Evolutionary conservation across 1,284 basidiomycete species (phyloP), one percentile per base, ranked within the genome.

Genomic region (Apiotrichum laibachii): DNA sequence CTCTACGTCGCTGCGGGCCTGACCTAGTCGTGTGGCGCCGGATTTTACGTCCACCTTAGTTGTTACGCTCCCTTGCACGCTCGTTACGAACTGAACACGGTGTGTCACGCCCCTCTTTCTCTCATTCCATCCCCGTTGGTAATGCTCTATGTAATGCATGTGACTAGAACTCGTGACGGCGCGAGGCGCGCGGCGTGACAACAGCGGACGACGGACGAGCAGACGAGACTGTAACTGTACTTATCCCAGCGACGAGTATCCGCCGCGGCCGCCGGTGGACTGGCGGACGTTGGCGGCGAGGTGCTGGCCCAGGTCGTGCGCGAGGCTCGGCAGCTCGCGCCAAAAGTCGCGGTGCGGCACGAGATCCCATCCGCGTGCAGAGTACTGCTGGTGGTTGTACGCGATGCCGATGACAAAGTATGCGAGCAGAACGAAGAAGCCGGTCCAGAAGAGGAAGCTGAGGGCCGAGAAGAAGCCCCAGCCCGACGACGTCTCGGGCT

Each of bases 331-430:
- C 21, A 79, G 61, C 49, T 79, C 77, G 37, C 72, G 64, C 78
- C 78, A 80, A 64, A 80, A 80, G 58, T 78, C 76, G 40, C 76
- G 72, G 62, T 80, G 77, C 1, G 78, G 78, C 12, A 80, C 58
- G 5, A 78, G 71, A 50, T 80, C 78, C 71, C 73, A 72, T 5
- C 78, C 78, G 59, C 65, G 67, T 3, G 78, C 77, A 39, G 70
- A 72, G 64, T 80, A 80, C 52, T 76, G 74, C 49, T 78, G 76
- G 57, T 77, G 77, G 51, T 80, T 80, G 67, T 80, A 78, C 57
- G 73, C 72, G 45, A 75, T 74, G 31, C 78, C 78, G 34, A 77
- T 66, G n/a, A 62, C 72, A 57, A 77, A 77, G 56, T 77, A 78
- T 0, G 66, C 59, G 5, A 74, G 46, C 18, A 77, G 61, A 2